Base-by-base conservation (phyloP, 163 green algal genomes). In the Chloroidium sp. region DNA sequence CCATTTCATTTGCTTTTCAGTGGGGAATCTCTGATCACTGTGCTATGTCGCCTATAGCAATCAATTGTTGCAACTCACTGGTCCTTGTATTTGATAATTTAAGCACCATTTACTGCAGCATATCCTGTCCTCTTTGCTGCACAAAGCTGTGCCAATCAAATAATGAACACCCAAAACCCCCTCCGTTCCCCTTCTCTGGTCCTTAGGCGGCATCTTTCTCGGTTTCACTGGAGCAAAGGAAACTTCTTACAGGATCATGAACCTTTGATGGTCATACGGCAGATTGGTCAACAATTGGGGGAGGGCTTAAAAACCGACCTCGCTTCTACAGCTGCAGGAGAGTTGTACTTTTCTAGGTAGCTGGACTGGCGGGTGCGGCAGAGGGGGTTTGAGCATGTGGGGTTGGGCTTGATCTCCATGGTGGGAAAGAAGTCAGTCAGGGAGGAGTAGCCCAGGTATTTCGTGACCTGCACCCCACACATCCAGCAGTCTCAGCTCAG, bases 391-490 rank as follows among this genome's bases (percentile, higher is more conserved):
- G 74, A 60, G 89, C 95, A 98, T 2, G 82, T 81, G 1, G 88
- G 85, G 84, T 96, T 97, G 80, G 95, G 91, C 81, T 92, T 93
- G 80, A 98, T 95, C 69, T 92, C 86, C 92, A 97, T 97, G 13
- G 89, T 95, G 14, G 95, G 95, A 84, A 99, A 99, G 87, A 97
- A 98, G 86, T 99, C 95, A 76, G 92, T 95, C 2, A 99, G 84
- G 57, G 87, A 90, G 76, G 87, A 92, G 91, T 99, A 99, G 13
- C 95, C 95, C 36, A 98, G 85, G 84, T 95, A 97, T 62, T 82
- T 87, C n/a, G 79, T 91, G 3, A 91, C 88, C 86, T 88, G 82
- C 79, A 69, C 59, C 36, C 36, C 36, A 36, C 36, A 36, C 36
- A 36, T 36, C 36, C 36, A 36, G 36, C 36, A 36, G 36, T 36